Conservation (phyloP, 108 stramenopile genomes). For the Mediolabrus comicus region DNA sequence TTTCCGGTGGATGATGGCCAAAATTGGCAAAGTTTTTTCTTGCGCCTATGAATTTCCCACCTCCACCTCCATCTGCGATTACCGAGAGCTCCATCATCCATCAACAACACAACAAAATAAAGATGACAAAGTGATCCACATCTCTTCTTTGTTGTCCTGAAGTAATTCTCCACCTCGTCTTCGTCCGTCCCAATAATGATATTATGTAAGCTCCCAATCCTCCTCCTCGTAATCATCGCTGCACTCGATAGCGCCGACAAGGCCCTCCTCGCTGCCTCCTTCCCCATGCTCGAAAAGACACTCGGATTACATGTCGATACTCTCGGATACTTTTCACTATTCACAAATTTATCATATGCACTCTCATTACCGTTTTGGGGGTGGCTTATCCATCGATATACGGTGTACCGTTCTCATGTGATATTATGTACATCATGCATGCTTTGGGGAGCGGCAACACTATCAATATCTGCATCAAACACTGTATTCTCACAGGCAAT, state of each 20-base stretch:
- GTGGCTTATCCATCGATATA: conserved; percentile 38
- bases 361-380: conserved; percentile 55
- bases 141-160: no score
- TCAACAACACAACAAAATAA: no score
- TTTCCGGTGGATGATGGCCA: no score
- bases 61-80: no score
- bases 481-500: conserved; percentile 36
- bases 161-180: no score
- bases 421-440: conserved; percentile 37
- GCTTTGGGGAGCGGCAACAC: conserved; percentile 52
- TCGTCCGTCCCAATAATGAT: conserved; percentile 90
- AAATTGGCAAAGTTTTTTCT: no score
- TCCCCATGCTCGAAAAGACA: conserved; percentile 45
- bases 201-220: conserved; percentile 24
- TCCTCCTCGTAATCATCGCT: conserved; percentile 40
- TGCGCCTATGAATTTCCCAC: no score
- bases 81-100: no score
- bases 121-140: no score
- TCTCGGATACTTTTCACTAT: conserved; percentile 55
- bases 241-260: conserved; percentile 58
- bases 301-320: conserved; percentile 36
- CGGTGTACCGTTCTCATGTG: conserved; percentile 16
- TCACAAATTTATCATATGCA: conserved; percentile 53
- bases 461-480: conserved; percentile 36
- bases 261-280: conserved; percentile 40